Evolutionary conservation across 2,329 filamentous ascomycete species (phyloP).

Genomic region (Curvularia lunata): DNA sequence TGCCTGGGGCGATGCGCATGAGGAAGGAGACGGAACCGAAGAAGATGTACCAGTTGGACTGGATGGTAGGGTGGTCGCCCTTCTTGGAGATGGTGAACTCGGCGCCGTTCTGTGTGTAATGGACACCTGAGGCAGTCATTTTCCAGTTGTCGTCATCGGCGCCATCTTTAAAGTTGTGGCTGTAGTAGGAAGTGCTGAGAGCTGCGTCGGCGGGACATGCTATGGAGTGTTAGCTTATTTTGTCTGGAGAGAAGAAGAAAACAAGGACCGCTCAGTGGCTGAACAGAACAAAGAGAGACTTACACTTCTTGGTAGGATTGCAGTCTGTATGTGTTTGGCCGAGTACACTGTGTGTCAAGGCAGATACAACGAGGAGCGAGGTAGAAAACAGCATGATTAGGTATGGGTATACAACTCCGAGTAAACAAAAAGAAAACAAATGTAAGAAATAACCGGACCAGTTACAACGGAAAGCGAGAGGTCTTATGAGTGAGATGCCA

Average conservation of each 20-base stretch:
- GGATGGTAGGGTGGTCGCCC: conserved; percentile 68
- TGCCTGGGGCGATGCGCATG: conserved; percentile 76
- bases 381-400: not conserved
- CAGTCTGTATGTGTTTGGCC: conserved; percentile 52
- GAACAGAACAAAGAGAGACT: not conserved
- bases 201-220: conserved; percentile 50
- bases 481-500: no score
- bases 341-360: conserved; percentile 8
- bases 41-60: conserved; percentile 84
- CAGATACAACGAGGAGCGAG: conserved; percentile 5
- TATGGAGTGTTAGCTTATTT: conserved; percentile 1
- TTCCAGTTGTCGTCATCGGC: conserved; percentile 42
- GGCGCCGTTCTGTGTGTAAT: conserved; percentile 53
- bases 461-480: no score
- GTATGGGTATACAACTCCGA: not conserved
- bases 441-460: no score
- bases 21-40: conserved; percentile 79
- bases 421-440: no score
- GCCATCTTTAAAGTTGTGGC: conserved; percentile 48
- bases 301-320: conserved; percentile 46
- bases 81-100: conserved; percentile 57
- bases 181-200: conserved; percentile 43
- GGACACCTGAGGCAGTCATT: conserved; percentile 51
- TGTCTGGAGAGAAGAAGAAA: no score
- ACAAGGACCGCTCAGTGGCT: no score